These are phyloP conservation scores for Sporothrix euskadiensis DNA, from an alignment of 2,329 filamentous ascomycete genomes.

Conservation along the genomic window DNA sequence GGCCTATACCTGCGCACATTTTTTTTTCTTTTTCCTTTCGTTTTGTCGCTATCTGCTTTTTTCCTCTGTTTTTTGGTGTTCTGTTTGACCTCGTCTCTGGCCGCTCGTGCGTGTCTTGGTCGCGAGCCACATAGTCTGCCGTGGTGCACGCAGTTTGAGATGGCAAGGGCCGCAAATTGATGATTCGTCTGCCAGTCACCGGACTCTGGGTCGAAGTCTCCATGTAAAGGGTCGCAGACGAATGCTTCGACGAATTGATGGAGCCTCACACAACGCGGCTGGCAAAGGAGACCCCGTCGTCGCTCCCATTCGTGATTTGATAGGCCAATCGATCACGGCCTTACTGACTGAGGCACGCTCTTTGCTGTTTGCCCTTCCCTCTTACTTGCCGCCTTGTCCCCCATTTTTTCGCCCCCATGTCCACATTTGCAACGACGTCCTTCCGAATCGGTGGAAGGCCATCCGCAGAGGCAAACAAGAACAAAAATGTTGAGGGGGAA, in stretches of 20 bases:
- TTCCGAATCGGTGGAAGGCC: not conserved
- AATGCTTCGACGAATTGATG: not conserved
- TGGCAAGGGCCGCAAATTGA: not conserved
- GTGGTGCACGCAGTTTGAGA: not conserved
- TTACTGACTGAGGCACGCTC: not conserved
- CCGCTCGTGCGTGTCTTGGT: not conserved
- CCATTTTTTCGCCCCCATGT: not conserved
- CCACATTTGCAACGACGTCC: not conserved
- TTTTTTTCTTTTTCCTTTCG: not conserved
- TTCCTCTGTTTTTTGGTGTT: not conserved
- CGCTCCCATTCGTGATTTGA: not conserved
- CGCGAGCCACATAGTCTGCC: slow-evolving; percentile 8
- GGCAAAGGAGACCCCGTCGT: slow-evolving; percentile 1
- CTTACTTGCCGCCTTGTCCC: slow-evolving; percentile 1
- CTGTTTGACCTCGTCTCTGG: not conserved
- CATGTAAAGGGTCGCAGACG: not conserved
- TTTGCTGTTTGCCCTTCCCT: not conserved
- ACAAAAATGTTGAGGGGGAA: not conserved
- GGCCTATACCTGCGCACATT: not conserved
- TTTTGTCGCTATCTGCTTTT: not conserved
- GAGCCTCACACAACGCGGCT: slow-evolving; percentile 24
- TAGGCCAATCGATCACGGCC: slow-evolving; percentile 15
- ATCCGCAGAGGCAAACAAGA: not conserved
- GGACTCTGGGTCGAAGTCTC: slow-evolving; percentile 14
- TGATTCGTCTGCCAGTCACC: slow-evolving; percentile 24